phyloP scores from a whole-genome alignment of 305 asterid species.

The Fraxinus latifolia region DNA sequence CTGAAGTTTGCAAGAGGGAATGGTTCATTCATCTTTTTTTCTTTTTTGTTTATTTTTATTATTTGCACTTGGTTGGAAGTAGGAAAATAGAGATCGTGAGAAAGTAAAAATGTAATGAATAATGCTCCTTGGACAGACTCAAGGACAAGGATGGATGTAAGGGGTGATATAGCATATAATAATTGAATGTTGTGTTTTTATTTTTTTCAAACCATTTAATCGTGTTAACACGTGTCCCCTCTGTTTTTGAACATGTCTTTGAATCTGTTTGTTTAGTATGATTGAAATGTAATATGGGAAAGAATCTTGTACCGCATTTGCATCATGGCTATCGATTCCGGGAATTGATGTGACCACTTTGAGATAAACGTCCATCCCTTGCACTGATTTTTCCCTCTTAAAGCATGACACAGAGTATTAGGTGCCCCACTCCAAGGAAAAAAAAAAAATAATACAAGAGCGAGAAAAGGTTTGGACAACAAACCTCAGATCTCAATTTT shows the following conservation, averaged over 20 bases:
- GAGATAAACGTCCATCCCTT: constrained; percentile 63
- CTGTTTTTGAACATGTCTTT: not conserved
- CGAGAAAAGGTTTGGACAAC: constrained; percentile 21
- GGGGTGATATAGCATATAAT: not conserved
- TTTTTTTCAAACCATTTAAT: not conserved
- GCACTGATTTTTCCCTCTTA: constrained; percentile 75
- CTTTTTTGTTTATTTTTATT: not conserved
- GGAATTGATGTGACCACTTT: constrained; percentile 88
- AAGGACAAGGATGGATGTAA: too few relatives aligned
- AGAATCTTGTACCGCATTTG: constrained; percentile 16
- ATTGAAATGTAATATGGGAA: not conserved
- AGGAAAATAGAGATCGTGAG: not conserved
- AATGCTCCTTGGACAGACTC: not conserved
- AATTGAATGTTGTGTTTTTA: not conserved
- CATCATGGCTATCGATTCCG: constrained; percentile 54
- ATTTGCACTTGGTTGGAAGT: not conserved
- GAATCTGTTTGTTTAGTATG: not conserved
- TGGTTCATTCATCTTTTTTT: not conserved
- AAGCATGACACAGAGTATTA: constrained; percentile 28
- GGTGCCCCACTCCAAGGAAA: constrained; percentile 17
- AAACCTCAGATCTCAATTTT: constrained; percentile 73
- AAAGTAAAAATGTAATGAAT: not conserved
- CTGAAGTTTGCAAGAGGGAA: not conserved
- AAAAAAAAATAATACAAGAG: not conserved
- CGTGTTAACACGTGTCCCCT: not conserved